Percentiles rank a stretch among this genome's conserved stretches.
phyloP scores from a whole-genome alignment of 2,329 filamentous ascomycete genomes.

The Ceratocystis huliohia region DNA sequence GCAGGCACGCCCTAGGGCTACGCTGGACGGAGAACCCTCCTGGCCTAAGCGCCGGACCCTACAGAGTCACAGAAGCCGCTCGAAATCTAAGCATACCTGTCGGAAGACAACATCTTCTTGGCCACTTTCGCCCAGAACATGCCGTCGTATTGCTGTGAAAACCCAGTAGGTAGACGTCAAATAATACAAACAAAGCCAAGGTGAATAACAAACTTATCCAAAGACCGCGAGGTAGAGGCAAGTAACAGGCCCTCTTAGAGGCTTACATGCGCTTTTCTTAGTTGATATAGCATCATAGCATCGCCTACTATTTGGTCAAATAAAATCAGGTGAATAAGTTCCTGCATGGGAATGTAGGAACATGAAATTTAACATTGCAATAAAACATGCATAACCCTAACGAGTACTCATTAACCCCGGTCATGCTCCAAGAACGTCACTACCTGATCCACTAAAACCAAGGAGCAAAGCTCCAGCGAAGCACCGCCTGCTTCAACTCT shows the following conservation, averaged over 20 bases:
- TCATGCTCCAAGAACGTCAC: slow-evolving; percentile 2
- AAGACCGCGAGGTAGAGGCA: no score
- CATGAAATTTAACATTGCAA: not conserved
- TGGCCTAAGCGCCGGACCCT: not conserved
- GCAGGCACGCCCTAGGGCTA: no score
- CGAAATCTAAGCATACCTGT: not conserved
- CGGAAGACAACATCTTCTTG: not conserved
- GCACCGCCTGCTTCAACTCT: not conserved
- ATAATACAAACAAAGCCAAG: no score
- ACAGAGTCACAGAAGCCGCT: not conserved
- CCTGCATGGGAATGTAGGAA: not conserved
- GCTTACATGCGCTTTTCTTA: no score
- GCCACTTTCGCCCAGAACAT: no score
- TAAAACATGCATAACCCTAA: not conserved
- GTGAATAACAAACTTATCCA: no score
- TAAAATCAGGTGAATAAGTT: no score
- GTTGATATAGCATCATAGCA: no score
- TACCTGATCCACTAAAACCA: not conserved
- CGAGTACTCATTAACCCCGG: not conserved
- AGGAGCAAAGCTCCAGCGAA: slow-evolving; percentile 7
- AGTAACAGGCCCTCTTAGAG: no score
- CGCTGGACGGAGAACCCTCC: not conserved
- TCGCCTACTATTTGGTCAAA: no score
- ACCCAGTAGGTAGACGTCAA: no score
- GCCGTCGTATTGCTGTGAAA: no score